Conservation (phyloP, 345 rosid genomes). For the Reutealis trisperma region DNA sequence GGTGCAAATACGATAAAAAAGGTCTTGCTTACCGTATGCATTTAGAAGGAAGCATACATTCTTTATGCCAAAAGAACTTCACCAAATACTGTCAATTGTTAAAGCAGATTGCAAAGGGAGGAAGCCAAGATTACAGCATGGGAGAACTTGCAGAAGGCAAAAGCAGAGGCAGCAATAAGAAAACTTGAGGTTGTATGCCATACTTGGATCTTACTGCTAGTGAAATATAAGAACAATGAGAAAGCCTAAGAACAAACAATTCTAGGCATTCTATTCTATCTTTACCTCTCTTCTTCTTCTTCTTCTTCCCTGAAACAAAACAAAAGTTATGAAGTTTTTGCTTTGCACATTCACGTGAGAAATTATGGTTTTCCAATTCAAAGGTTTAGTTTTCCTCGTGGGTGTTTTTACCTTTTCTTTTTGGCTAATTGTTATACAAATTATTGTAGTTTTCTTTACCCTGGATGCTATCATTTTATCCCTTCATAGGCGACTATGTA, state of each 20-base stretch:
- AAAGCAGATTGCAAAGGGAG: conserved; percentile 71
- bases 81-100: neutral
- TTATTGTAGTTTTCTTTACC: neutral
- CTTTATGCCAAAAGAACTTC: neutral
- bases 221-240: neutral
- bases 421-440: neutral
- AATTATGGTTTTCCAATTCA: neutral
- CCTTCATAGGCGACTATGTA: neutral
- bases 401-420: neutral
- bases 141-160: conserved; percentile 95
- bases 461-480: neutral
- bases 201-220: neutral
- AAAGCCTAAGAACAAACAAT: too few relatives aligned
- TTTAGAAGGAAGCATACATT: neutral
- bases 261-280: neutral
- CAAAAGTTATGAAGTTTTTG: neutral
- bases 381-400: too few relatives aligned
- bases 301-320: neutral
- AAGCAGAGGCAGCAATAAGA: conserved; percentile 93
- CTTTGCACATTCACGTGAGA: neutral
- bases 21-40: neutral
- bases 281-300: neutral
- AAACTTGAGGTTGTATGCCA: conserved; percentile 69
- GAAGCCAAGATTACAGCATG: conserved; percentile 94
- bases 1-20: neutral